phyloP scores from a whole-genome alignment of 176 grass and related monocot species.

The Raddia guianensis region DNA sequence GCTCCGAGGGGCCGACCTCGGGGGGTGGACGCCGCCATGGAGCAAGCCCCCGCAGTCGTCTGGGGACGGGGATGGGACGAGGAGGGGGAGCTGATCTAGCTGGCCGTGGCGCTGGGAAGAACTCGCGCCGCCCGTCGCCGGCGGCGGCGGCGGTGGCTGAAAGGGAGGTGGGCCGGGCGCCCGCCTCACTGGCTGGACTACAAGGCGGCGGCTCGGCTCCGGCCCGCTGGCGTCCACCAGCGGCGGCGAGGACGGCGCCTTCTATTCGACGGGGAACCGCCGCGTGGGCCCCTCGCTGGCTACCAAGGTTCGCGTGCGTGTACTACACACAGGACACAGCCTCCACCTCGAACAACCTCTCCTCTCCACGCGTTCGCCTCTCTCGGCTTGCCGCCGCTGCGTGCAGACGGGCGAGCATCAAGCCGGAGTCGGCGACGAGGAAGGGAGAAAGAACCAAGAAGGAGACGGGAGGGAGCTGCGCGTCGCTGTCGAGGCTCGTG shows the following conservation, averaged over 20 bases:
- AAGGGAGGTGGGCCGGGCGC: slow-evolving; percentile 51
- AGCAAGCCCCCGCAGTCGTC: neutral
- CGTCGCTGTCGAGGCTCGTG: slow-evolving; percentile 29
- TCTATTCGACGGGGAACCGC: slow-evolving; percentile 21
- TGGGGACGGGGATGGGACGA: too few species aligned
- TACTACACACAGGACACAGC: too few species aligned
- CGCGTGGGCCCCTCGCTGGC: neutral
- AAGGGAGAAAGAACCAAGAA: neutral
- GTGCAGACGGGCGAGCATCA: too few species aligned
- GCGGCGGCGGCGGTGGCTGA: neutral
- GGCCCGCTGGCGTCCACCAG: slow-evolving; percentile 69
- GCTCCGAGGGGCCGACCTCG: slow-evolving; percentile 37
- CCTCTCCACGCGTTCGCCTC: neutral
- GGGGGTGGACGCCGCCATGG: slow-evolving; percentile 55
- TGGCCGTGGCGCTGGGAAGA: slow-evolving; percentile 32
- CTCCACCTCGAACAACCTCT: too few species aligned
- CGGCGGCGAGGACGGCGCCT: slow-evolving; percentile 54
- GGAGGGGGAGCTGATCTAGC: slow-evolving; percentile 39
- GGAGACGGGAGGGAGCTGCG: neutral
- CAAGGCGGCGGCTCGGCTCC: slow-evolving; percentile 49
- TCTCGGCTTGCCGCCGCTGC: slow-evolving; percentile 12
- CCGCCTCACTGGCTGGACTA: slow-evolving; percentile 69
- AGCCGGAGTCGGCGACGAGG: slow-evolving; percentile 25
- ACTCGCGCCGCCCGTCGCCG: slow-evolving; percentile 44
- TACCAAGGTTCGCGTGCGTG: slow-evolving; percentile 42